These are phyloP conservation scores for Euphrasia arctica DNA, from an alignment of 305 asterid genomes.

Conservation along the genomic window DNA sequence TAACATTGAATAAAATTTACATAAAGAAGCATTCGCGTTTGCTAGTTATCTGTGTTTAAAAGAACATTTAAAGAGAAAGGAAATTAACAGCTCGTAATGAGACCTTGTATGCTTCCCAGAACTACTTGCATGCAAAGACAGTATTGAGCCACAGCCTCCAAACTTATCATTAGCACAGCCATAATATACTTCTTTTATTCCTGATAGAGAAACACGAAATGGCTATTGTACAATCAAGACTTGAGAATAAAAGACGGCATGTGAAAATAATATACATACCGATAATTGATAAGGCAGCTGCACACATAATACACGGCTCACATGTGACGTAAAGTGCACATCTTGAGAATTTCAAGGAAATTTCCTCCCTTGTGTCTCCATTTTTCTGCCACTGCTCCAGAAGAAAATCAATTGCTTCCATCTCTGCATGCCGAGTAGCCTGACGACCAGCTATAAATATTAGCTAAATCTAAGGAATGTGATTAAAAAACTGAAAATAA, in stretches of 20 bases:
- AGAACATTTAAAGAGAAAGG: background rate
- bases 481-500: conserved; percentile 1
- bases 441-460: conserved; percentile 26
- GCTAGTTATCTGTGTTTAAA: conserved; percentile 17
- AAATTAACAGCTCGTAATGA: conserved; percentile 21
- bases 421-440: conserved; percentile 62
- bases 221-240: conserved; percentile 27
- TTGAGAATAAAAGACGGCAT: conserved; percentile 12
- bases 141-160: conserved; percentile 93
- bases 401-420: conserved; percentile 68
- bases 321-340: conserved; percentile 83
- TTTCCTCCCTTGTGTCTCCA: conserved; percentile 46
- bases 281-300: conserved; percentile 71
- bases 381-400: conserved; percentile 61
- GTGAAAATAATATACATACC: conserved; percentile 39
- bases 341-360: conserved; percentile 55
- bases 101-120: conserved; percentile 43
- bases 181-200: conserved; percentile 67
- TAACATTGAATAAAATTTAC: conserved; percentile 3
- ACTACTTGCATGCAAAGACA: conserved; percentile 56
- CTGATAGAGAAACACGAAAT: conserved; percentile 33
- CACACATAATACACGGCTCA: conserved; percentile 97
- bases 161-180: conserved; percentile 94
- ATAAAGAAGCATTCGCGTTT: conserved; percentile 3
- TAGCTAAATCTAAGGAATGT: conserved; percentile 8